Evolutionary conservation across 192 early-diverging fungal species (phyloP).

Genomic region (Backusella psychrophila): DNA sequence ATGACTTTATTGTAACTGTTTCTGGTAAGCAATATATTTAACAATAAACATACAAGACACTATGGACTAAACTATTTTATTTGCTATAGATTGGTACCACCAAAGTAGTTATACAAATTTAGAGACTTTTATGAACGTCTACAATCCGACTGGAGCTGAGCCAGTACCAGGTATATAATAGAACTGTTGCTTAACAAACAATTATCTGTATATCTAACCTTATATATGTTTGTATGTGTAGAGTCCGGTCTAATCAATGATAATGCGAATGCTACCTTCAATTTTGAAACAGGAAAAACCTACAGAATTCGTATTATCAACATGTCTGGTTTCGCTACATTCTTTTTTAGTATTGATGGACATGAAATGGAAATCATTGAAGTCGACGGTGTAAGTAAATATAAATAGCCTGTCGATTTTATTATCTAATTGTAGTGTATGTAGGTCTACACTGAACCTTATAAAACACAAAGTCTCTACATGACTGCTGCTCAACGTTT

Average conservation of each 20-base stretch:
- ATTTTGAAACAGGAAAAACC: conserved; percentile 73
- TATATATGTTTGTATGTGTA: conserved; percentile 39
- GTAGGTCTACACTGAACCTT: conserved; percentile 53
- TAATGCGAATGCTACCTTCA: conserved; percentile 45
- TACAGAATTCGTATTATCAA: conserved; percentile 85
- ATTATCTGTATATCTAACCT: conserved; percentile 44
- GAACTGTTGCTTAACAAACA: conserved; percentile 55
- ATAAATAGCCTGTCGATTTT: background rate
- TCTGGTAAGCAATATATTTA: conserved; percentile 42
- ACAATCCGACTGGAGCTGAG: conserved; percentile 72
- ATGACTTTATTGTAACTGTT: conserved; percentile 62
- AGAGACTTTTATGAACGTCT: conserved; percentile 56
- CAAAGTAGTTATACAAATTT: conserved; percentile 51
- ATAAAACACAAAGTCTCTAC: conserved; percentile 49
- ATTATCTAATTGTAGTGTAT: background rate
- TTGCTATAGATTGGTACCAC: conserved; percentile 63
- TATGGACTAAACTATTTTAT: conserved; percentile 1
- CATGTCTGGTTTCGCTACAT: conserved; percentile 75
- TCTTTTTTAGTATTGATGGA: conserved; percentile 77
- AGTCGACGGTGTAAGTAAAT: conserved; percentile 55
- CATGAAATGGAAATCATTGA: conserved; percentile 80
- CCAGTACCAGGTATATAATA: conserved; percentile 53
- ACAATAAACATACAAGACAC: background rate
- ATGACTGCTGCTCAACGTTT: conserved; percentile 76
- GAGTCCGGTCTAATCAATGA: conserved; percentile 66